Percentiles rank a stretch among this genome's conserved stretches.
Conservation (phyloP, 495 filamentous ascomycete genomes). For the Apodospora peruviana region DNA sequence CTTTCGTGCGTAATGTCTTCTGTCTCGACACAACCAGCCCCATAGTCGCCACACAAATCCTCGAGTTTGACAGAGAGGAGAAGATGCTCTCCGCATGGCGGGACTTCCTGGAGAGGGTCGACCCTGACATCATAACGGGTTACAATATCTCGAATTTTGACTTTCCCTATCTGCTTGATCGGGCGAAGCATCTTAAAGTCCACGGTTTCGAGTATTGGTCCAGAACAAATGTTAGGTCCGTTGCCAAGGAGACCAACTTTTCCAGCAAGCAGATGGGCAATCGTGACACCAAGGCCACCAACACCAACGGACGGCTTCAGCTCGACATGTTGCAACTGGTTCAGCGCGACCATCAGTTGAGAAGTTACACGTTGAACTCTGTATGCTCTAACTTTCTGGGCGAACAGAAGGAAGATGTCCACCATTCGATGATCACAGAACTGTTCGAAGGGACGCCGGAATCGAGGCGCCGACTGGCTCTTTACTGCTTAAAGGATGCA, state of each 20-base stretch:
- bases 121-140: slow-evolving; percentile 96
- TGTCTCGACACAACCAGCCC: slow-evolving; percentile 82
- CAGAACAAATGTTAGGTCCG: slow-evolving; percentile 56
- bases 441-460: slow-evolving; percentile 92
- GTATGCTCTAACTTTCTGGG: slow-evolving; percentile 95
- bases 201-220: slow-evolving; percentile 78
- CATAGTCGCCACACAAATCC: slow-evolving; percentile 91
- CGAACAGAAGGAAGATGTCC: slow-evolving; percentile 98
- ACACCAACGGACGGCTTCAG: slow-evolving; percentile 90
- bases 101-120: slow-evolving; percentile 83
- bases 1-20: slow-evolving; percentile 95
- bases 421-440: slow-evolving; percentile 98
- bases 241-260: slow-evolving; percentile 72
- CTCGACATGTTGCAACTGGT: slow-evolving; percentile 89
- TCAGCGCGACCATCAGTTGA: slow-evolving; percentile 87
- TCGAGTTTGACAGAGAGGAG: slow-evolving; percentile 72
- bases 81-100: slow-evolving; percentile 86
- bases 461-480: slow-evolving; percentile 79
- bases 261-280: slow-evolving; percentile 99
- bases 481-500: slow-evolving; percentile 98
- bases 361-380: slow-evolving; percentile 96
- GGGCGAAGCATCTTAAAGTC: slow-evolving; percentile 78
- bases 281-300: slow-evolving; percentile 86
- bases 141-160: slow-evolving; percentile 99
- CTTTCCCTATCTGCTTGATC: slow-evolving; percentile 91